These are phyloP conservation scores for Scedosporium aurantiacum DNA, from an alignment of 2,329 filamentous ascomycete species.

Conservation along the genomic window DNA sequence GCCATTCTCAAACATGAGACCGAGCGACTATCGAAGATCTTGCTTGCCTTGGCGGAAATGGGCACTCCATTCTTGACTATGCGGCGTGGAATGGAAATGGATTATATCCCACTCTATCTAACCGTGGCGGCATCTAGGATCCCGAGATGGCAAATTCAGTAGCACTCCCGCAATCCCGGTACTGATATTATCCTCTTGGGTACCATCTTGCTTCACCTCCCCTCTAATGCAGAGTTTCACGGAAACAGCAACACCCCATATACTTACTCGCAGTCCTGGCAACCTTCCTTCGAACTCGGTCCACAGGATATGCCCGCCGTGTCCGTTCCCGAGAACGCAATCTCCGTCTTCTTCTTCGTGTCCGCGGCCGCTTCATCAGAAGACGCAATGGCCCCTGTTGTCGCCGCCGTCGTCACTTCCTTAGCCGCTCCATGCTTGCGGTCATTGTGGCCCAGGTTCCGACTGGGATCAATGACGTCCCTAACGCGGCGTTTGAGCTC, in stretches of 20 bases:
- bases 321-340: constrained; percentile 6
- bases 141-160: too few relatives aligned
- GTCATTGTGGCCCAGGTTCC: constrained; percentile 75
- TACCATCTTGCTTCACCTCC: neutral
- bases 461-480: constrained; percentile 67
- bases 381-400: neutral
- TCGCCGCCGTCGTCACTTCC: constrained; percentile 1
- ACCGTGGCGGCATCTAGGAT: too few relatives aligned
- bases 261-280: constrained; percentile 1
- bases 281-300: neutral
- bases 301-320: neutral
- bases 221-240: neutral
- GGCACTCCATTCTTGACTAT: too few relatives aligned
- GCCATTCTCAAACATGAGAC: too few relatives aligned
- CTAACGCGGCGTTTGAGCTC: constrained; percentile 76
- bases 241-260: too few relatives aligned
- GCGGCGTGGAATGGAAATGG: too few relatives aligned
- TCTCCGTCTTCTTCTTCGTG: neutral
- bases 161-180: too few relatives aligned
- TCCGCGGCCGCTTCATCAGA: neutral
- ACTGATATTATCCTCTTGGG: too few relatives aligned
- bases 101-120: too few relatives aligned
- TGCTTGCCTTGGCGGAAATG: too few relatives aligned
- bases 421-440: constrained; percentile 25
- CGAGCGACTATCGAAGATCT: too few relatives aligned